phyloP scores from a whole-genome alignment of 495 filamentous ascomycete species.

The Margaritispora aquatica region DNA sequence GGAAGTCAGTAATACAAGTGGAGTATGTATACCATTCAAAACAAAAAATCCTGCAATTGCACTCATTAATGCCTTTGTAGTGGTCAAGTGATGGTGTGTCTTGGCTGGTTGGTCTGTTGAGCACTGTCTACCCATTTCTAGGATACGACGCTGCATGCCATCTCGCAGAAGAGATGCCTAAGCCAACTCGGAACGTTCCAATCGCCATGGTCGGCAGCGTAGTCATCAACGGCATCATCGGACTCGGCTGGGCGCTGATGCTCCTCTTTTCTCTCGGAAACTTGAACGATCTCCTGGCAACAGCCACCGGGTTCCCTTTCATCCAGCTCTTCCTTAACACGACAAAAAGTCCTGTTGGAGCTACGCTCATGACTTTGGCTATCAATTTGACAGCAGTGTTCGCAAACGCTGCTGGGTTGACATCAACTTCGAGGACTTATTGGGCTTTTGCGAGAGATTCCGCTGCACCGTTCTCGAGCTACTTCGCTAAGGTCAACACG shows the following conservation, averaged over 20 bases:
- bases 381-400: conserved; percentile 31
- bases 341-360: conserved; percentile 27
- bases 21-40: conserved; percentile 14
- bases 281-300: conserved; percentile 30
- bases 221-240: conserved; percentile 38
- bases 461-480: conserved; percentile 37
- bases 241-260: conserved; percentile 36
- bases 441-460: conserved; percentile 49
- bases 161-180: conserved; percentile 39
- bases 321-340: conserved; percentile 37
- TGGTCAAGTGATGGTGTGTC: conserved; percentile 37
- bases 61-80: background rate
- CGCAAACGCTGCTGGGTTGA: conserved; percentile 31
- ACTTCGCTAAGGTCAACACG: conserved; percentile 26
- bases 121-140: conserved; percentile 11
- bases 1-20: conserved; percentile 33
- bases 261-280: conserved; percentile 39
- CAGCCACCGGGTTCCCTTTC: conserved; percentile 39
- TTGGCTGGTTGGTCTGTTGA: conserved; percentile 25
- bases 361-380: conserved; percentile 28
- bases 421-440: conserved; percentile 43
- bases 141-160: conserved; percentile 25
- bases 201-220: conserved; percentile 37
- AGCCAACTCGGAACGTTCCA: conserved; percentile 37
- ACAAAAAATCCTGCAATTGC: too few relatives aligned